Evolutionary conservation across 345 rosid genomes (phyloP).

Genomic region (Eutrema heterophyllum): DNA sequence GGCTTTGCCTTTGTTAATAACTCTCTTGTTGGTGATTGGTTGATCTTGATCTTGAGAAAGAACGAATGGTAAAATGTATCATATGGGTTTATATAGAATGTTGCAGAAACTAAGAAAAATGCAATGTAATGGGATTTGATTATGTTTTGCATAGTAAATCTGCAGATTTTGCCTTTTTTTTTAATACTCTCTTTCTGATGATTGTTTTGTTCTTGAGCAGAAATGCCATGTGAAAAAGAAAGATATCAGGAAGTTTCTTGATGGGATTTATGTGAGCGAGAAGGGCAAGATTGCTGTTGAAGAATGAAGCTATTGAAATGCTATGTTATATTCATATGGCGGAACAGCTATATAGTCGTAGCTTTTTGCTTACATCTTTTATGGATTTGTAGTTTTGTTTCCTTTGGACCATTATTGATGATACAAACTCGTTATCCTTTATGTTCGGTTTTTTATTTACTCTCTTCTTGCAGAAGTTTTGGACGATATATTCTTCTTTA

Average conservation of each 20-base stretch:
- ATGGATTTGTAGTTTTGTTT: slow-evolving; percentile 6
- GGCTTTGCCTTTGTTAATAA: neutral
- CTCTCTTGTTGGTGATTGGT: neutral
- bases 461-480: neutral
- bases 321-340: neutral
- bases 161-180: neutral
- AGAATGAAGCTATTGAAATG: slow-evolving; percentile 32
- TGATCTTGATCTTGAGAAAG: no score
- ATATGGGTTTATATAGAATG: no score
- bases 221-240: slow-evolving; percentile 70
- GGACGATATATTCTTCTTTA: neutral
- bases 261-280: slow-evolving; percentile 63
- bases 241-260: slow-evolving; percentile 63
- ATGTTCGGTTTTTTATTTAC: neutral
- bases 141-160: neutral
- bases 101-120: no score
- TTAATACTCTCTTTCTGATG: neutral
- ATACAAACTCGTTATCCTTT: slow-evolving; percentile 1
- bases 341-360: neutral
- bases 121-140: neutral
- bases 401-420: neutral
- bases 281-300: slow-evolving; percentile 43
- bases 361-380: slow-evolving; percentile 8
- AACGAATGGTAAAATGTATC: no score
- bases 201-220: slow-evolving; percentile 28